Base-by-base conservation (phyloP, 2,329 filamentous ascomycete species). In the Colletotrichum ledebouriae region DNA sequence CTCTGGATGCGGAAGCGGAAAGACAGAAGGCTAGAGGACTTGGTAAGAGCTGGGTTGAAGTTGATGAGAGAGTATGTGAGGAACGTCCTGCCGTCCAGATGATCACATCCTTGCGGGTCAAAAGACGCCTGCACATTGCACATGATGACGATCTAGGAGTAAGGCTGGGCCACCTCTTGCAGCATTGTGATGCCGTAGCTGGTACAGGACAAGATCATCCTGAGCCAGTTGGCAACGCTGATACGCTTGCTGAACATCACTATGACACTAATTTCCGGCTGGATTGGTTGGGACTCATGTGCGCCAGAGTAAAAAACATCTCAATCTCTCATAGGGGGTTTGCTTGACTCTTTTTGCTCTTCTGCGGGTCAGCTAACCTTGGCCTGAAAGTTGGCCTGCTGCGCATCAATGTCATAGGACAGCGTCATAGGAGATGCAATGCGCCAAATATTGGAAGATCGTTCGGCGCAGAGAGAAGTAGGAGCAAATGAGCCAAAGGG, bases 1-100 rank as follows among this genome's bases (percentile, higher is more conserved):
- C 74, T 94, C 6, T 94, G 90, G 87, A 86, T 95, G 87, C 83
- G 92, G 61, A 86, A 85, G 71, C 88, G 87, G 75, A 91, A 90
- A 73, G 92, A 95, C 74, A 82, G 87, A 53, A 83, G 92, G 67
- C 78, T 94, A 1, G 92, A 95, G 76, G 92, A 92, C 71, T 84
- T 92, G n/a, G 87, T 94, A 3, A 83, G 92, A 53, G 88, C 90
- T 1, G 82, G 89, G 13, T 76, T 94, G 10, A 82, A 78, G 69
- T 78, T 90, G 49, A 78, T 81, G 15, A 80, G 88, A 63, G 89
- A 90, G 74, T 91, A 90, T 72, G 79, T 84, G 22, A 81, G 87
- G 62, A 88, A 84, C 53, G 75, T 90, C 29, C 74, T 91, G 22
- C 89, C 89, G 7, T 83, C 87, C 3, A 82, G 87, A 77, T 87